A percentile compares a stretch with the other conserved stretches of the same genome.
These are phyloP conservation scores for Cutaneotrichosporon sp. DNA, from an alignment of 1,284 basidiomycete species.

Conservation along the genomic window DNA sequence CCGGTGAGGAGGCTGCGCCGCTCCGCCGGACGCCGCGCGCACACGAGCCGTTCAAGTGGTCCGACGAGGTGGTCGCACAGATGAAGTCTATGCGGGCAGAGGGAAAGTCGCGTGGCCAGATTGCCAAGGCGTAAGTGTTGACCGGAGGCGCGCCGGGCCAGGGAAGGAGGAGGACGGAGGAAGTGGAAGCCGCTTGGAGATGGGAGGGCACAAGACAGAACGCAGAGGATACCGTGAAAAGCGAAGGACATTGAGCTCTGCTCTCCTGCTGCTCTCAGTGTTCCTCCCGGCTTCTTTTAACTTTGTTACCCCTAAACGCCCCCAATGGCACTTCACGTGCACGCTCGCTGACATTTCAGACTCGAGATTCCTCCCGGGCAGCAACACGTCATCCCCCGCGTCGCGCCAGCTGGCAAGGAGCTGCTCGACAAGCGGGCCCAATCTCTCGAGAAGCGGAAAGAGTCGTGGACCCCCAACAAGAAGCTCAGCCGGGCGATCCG, in stretches of 20 bases:
- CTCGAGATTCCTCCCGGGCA: conserved; percentile 27
- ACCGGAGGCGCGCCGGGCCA: neutral
- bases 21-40: conserved; percentile 2
- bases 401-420: conserved; percentile 29
- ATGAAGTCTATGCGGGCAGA: conserved; percentile 30
- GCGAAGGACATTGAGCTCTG: too few species aligned
- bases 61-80: conserved; percentile 22
- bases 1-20: conserved; percentile 32
- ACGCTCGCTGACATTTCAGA: conserved; percentile 17
- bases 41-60: conserved; percentile 17
- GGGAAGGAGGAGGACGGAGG: too few species aligned
- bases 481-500: conserved; percentile 31
- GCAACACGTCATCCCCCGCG: conserved; percentile 30
- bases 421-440: conserved; percentile 16
- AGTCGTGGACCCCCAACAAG: conserved; percentile 39
- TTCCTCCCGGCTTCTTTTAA: too few species aligned
- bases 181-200: neutral
- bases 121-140: conserved; percentile 38
- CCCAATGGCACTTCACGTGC: neutral
- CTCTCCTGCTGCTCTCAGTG: too few species aligned
- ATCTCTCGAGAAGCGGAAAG: conserved; percentile 23
- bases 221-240: too few species aligned
- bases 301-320: too few species aligned
- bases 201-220: too few species aligned
- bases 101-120: conserved; percentile 28